A percentile compares a stretch with the other conserved stretches of the same genome.
These are phyloP conservation scores for Ogataea siamensis DNA, from an alignment of 805 yeast genomes.

Conservation along the genomic window DNA sequence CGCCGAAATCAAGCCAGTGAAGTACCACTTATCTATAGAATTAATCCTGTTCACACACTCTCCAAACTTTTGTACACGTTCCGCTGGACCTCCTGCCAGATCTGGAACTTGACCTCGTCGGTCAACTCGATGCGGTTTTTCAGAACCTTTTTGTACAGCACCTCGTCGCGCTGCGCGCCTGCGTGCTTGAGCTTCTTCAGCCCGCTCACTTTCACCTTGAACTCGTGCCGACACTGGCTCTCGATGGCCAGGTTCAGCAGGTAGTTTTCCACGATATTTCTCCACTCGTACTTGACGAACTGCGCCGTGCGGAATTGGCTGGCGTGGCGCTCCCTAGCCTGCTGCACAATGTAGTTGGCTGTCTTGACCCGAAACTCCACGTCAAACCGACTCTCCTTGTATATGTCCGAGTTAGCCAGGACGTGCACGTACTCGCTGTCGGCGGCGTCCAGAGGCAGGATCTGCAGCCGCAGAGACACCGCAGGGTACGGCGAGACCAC, in stretches of 20 bases:
- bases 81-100: slow-evolving; percentile 66
- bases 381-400: slow-evolving; percentile 60
- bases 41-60: slow-evolving; percentile 52
- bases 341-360: slow-evolving; percentile 58
- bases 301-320: slow-evolving; percentile 27
- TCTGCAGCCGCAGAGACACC: slow-evolving; percentile 44
- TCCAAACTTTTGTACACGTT: slow-evolving; percentile 58
- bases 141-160: slow-evolving; percentile 28
- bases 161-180: slow-evolving; percentile 11
- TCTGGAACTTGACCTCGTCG: slow-evolving; percentile 52
- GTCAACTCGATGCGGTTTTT: slow-evolving; percentile 35
- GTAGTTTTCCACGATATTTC: slow-evolving; percentile 71
- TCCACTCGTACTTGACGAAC: slow-evolving; percentile 52
- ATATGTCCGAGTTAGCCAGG: slow-evolving; percentile 59
- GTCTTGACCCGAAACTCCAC: slow-evolving; percentile 52
- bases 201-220: slow-evolving; percentile 49
- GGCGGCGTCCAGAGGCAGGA: slow-evolving; percentile 51
- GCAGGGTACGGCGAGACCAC: slow-evolving; percentile 34
- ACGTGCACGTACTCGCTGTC: slow-evolving; percentile 48
- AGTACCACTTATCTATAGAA: background rate
- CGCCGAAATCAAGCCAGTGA: background rate
- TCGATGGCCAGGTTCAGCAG: slow-evolving; percentile 63
- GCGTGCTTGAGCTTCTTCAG: slow-evolving; percentile 38
- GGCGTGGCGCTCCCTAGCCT: slow-evolving; percentile 52
- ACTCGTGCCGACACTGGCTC: slow-evolving; percentile 67